A percentile compares a stretch with the other conserved stretches of the same genome.
phyloP scores from a whole-genome alignment of 2,329 filamentous ascomycete species.

The Cercospora berteroae region DNA sequence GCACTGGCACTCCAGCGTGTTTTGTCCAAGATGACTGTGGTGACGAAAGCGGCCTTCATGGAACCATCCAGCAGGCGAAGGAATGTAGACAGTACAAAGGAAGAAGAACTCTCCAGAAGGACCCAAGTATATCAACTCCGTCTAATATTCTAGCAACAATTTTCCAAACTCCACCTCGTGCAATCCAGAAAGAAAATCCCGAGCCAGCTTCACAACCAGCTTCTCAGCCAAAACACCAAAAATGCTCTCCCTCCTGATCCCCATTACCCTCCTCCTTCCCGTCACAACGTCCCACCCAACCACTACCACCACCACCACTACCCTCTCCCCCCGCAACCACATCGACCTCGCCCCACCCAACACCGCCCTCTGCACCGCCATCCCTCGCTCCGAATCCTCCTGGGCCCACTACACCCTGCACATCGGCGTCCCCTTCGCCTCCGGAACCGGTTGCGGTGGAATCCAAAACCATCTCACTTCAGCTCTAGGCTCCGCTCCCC shows the following conservation, averaged over 20 bases:
- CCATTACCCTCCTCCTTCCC: not conserved
- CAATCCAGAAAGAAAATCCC: too few species aligned
- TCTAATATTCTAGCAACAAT: not conserved
- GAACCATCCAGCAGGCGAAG: not conserved
- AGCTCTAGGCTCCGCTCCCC: not conserved
- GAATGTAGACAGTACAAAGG: constrained; percentile 2
- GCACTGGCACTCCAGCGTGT: not conserved
- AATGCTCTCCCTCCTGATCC: not conserved
- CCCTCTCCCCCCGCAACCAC: not conserved
- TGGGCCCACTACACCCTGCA: not conserved
- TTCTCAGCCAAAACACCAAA: not conserved
- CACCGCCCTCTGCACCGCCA: not conserved
- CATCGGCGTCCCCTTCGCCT: not conserved
- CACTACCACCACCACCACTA: not conserved
- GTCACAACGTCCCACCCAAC: not conserved
- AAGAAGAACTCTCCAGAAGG: not conserved
- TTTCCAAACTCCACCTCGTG: too few species aligned
- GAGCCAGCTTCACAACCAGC: too few species aligned
- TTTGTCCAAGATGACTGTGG: not conserved
- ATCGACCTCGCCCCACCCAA: not conserved
- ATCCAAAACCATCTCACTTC: not conserved
- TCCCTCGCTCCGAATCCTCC: not conserved
- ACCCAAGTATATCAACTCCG: not conserved
- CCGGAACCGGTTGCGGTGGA: not conserved
- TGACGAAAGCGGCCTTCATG: not conserved